Base-by-base conservation (phyloP, 192 early-diverging fungal genomes). In the Backusella liffmaniae region DNA sequence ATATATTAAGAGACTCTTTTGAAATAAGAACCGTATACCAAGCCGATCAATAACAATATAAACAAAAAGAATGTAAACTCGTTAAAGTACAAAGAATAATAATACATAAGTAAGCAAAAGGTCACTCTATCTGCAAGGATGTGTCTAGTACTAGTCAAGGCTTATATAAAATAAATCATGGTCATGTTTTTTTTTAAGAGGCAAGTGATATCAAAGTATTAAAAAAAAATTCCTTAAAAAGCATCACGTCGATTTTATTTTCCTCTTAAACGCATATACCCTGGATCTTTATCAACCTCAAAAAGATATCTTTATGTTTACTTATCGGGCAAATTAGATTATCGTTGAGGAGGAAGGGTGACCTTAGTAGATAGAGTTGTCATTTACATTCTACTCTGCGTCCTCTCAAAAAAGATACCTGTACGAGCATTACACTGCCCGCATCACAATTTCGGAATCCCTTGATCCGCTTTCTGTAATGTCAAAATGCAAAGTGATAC, bases 401-500 rank as follows among this genome's bases (percentile, higher is more conserved):
- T 26, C 56, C 26, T 32, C 32, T 3, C 32, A 59, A 62, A 62
- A 62, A 62, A 8, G 56, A 26, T 29, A 62, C 3, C 5, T 62
- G 56, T 62, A 62, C 56, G 56, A 62, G 23, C 12, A 62, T 29
- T 62, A 62, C 26, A 29, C 42, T 44, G 42, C 13, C 42, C 26
- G 26, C 56, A 62, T 49, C 46, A 49, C 18, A 10, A 62, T 12
- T 62, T 62, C 56, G 56, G 56, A 62, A 29, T 62, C 56, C 56
- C 21, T 49, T 62, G 26, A 62, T 62, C 56, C 56, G 56, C 10
- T 62, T 62, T 62, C 26, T 29, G 26, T 62, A 62, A 29, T 62
- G 56, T 62, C 56, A 62, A 62, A 59, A 26, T 59, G 53, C 53
- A 59, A 59, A 59, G 23, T 59, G 53, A 59, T 59, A 59, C 53